A percentile compares a stretch with the other conserved stretches of the same genome.
phyloP scores from a whole-genome alignment of 139 green algal genomes.

The Coccomyxa sp. region DNA sequence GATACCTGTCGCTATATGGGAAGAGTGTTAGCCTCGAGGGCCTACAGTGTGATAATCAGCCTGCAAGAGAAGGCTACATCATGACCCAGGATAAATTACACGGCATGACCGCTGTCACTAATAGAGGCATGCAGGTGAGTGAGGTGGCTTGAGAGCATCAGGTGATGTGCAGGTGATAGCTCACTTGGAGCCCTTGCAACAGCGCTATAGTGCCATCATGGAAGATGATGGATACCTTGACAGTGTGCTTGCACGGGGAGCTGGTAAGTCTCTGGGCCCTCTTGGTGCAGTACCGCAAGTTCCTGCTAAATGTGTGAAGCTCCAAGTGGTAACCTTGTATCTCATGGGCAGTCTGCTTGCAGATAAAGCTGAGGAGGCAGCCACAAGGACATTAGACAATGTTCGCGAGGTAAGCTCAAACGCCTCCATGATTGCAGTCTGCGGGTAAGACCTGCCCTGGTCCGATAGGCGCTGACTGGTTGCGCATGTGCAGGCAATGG shows the following conservation, averaged over 20 bases:
- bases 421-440: no score
- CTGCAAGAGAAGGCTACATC: background rate
- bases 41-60: background rate
- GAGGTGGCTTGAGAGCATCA: background rate
- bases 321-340: background rate
- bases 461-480: no score
- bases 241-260: constrained; percentile 11
- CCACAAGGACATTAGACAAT: constrained; percentile 52
- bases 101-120: background rate
- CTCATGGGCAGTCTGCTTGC: constrained; percentile 8
- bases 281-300: background rate
- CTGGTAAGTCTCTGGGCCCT: background rate
- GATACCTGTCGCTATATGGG: background rate
- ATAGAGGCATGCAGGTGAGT: background rate
- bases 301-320: background rate
- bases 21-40: background rate
- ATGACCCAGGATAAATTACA: background rate
- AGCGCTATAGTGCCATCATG: constrained; percentile 39
- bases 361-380: constrained; percentile 47
- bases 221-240: constrained; percentile 41
- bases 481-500: no score
- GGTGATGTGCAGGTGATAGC: constrained; percentile 53
- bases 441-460: no score
- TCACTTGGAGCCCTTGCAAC: constrained; percentile 88
- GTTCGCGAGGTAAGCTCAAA: constrained; percentile 65